Conservation (phyloP, 2,329 filamentous ascomycete genomes). For the Cladosporium phlei region DNA sequence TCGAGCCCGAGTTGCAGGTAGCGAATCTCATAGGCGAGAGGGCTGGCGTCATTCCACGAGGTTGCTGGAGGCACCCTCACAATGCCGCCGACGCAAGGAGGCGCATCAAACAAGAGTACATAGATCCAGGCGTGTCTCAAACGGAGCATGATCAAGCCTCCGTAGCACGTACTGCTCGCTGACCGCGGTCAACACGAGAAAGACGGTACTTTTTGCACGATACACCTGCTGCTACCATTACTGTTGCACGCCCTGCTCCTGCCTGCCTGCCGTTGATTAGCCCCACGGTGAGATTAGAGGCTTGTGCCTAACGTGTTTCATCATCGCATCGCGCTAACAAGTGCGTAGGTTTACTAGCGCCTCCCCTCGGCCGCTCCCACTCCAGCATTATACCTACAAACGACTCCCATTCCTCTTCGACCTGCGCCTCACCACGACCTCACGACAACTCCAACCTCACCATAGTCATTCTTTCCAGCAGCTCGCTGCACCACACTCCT, state of each 20-base stretch:
- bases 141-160: background rate
- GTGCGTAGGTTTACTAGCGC: background rate
- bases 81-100: slow-evolving; percentile 13
- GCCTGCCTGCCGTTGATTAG: slow-evolving; percentile 12
- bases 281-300: slow-evolving; percentile 12
- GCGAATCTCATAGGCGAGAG: too few species aligned
- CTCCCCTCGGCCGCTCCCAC: background rate
- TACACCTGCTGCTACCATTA: background rate
- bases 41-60: slow-evolving; percentile 10
- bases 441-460: slow-evolving; percentile 5
- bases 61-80: slow-evolving; percentile 12
- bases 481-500: slow-evolving; percentile 15
- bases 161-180: slow-evolving; percentile 5
- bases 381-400: background rate
- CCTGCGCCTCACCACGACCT: slow-evolving; percentile 1
- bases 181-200: background rate
- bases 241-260: slow-evolving; percentile 6
- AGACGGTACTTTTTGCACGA: too few species aligned
- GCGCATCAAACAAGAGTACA: slow-evolving; percentile 7
- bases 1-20: background rate
- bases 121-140: slow-evolving; percentile 12
- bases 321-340: slow-evolving; percentile 3
- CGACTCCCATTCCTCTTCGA: slow-evolving; percentile 1
- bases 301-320: slow-evolving; percentile 8
- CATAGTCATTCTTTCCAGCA: slow-evolving; percentile 15